A percentile compares a stretch with the other conserved stretches of the same genome.
These are phyloP conservation scores for Trichosanthes cucumerina DNA, from an alignment of 306 rosid species.

Conservation along the genomic window DNA sequence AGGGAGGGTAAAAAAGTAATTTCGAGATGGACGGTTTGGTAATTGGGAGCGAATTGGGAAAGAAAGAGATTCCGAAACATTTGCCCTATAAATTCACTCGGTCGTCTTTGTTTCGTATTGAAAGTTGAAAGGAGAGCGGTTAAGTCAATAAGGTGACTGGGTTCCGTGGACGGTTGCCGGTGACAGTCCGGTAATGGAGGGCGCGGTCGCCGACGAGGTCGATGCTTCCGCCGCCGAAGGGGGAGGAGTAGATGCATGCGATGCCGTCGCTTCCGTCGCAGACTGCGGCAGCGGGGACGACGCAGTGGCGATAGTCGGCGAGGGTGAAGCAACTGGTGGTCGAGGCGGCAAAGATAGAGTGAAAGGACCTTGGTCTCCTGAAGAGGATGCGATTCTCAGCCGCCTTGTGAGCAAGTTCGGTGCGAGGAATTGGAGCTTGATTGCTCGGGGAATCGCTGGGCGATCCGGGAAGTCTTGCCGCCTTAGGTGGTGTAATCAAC, in stretches of 20 bases:
- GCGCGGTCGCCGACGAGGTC: conserved; percentile 2
- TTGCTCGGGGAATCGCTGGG: conserved; percentile 81
- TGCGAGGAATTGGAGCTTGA: conserved; percentile 84
- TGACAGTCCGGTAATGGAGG: conserved; percentile 33
- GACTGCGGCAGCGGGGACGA: conserved; percentile 54
- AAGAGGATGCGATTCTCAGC: conserved; percentile 73
- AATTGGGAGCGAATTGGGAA: neutral
- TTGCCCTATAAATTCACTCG: conserved; percentile 21
- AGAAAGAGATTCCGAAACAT: conserved; percentile 19
- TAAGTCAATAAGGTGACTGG: conserved; percentile 22
- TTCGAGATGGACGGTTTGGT: neutral
- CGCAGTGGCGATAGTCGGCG: conserved; percentile 20
- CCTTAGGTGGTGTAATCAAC: conserved; percentile 94
- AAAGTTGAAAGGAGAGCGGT: conserved; percentile 15
- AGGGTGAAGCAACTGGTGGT: conserved; percentile 18
- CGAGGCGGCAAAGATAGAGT: conserved; percentile 42
- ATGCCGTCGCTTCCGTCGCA: conserved; percentile 4
- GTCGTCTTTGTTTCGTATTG: conserved; percentile 1
- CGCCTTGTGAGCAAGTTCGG: conserved; percentile 83
- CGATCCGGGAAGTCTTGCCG: conserved; percentile 97
- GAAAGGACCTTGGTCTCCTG: conserved; percentile 92
- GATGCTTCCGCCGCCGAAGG: conserved; percentile 10
- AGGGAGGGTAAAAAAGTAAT: neutral
- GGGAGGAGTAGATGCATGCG: conserved; percentile 12
- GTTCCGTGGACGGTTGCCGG: neutral